phyloP scores from a whole-genome alignment of 2,329 filamentous ascomycete species.

The Diaporthe vexans region DNA sequence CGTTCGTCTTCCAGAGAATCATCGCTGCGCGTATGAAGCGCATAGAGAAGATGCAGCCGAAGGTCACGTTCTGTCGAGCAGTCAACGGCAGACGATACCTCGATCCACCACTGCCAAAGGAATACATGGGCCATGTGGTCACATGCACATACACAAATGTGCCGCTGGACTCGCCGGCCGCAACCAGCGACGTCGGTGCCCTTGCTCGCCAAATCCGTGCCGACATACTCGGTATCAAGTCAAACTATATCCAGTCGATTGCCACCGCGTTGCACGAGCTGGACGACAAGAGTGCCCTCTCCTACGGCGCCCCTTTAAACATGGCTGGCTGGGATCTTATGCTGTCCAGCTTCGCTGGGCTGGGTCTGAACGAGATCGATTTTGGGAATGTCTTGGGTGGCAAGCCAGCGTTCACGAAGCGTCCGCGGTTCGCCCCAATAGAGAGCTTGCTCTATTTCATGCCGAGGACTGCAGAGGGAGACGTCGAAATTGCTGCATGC shows the following conservation, averaged over 20 bases:
- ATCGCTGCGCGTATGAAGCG: constrained; percentile 35
- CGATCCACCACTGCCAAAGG: constrained; percentile 3
- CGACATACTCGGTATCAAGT: constrained; percentile 15
- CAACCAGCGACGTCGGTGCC: constrained; percentile 14
- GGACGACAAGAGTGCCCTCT: constrained; percentile 34
- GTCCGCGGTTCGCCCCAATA: constrained; percentile 26
- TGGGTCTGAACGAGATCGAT: constrained; percentile 15
- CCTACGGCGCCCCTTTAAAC: constrained; percentile 28
- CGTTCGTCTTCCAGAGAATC: constrained; percentile 34
- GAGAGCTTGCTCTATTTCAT: constrained; percentile 38
- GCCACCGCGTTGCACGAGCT: constrained; percentile 36
- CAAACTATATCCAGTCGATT: constrained; percentile 32
- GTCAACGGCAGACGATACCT: constrained; percentile 36
- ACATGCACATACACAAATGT: constrained; percentile 25
- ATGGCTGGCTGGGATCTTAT: constrained; percentile 31
- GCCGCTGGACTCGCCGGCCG: background rate
- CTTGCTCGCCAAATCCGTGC: constrained; percentile 31
- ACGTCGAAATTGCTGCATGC: constrained; percentile 36
- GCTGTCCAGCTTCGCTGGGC: constrained; percentile 33
- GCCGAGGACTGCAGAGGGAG: constrained; percentile 27
- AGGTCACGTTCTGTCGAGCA: constrained; percentile 31
- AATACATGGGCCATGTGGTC: constrained; percentile 37
- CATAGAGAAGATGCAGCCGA: constrained; percentile 1
- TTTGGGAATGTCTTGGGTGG: constrained; percentile 36
- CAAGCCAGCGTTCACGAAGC: constrained; percentile 30